Percentiles rank a stretch among this genome's conserved stretches.
Evolutionary conservation across 1,284 basidiomycete genomes (phyloP).

Genomic region (Leccinum pachyderme): DNA sequence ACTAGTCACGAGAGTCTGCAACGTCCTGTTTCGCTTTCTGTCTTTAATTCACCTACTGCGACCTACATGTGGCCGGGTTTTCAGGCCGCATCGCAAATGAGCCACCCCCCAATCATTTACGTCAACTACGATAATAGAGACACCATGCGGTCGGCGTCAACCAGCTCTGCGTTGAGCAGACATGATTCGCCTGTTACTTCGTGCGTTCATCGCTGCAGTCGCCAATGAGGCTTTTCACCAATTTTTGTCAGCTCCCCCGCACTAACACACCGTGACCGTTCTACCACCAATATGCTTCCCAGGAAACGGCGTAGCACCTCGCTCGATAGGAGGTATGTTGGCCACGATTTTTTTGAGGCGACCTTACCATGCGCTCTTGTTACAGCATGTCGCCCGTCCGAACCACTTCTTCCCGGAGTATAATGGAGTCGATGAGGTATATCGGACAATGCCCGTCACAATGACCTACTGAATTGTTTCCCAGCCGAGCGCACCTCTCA

Average conservation of each 20-base stretch:
- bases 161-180: conserved; percentile 30
- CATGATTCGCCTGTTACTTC: conserved; percentile 30
- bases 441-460: background rate
- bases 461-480: conserved; percentile 13
- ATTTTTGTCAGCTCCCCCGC: conserved; percentile 29
- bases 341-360: background rate
- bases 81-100: conserved; percentile 38
- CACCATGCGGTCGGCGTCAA: conserved; percentile 34
- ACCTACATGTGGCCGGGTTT: conserved; percentile 41
- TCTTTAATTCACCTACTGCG: conserved; percentile 40
- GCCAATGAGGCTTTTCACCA: conserved; percentile 16
- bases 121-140: conserved; percentile 36
- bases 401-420: conserved; percentile 15
- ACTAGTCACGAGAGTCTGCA: conserved; percentile 27
- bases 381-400: conserved; percentile 17
- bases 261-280: conserved; percentile 26
- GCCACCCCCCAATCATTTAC: conserved; percentile 38
- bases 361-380: conserved; percentile 12
- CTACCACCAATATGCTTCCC: conserved; percentile 31
- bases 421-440: conserved; percentile 32
- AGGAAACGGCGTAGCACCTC: conserved; percentile 35
- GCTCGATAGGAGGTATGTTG: conserved; percentile 29
- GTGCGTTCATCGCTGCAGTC: conserved; percentile 25
- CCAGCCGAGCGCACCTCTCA: conserved; percentile 20
- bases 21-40: conserved; percentile 36